phyloP scores from a whole-genome alignment of 2,329 filamentous ascomycete species.

The Scedosporium aurantiacum region DNA sequence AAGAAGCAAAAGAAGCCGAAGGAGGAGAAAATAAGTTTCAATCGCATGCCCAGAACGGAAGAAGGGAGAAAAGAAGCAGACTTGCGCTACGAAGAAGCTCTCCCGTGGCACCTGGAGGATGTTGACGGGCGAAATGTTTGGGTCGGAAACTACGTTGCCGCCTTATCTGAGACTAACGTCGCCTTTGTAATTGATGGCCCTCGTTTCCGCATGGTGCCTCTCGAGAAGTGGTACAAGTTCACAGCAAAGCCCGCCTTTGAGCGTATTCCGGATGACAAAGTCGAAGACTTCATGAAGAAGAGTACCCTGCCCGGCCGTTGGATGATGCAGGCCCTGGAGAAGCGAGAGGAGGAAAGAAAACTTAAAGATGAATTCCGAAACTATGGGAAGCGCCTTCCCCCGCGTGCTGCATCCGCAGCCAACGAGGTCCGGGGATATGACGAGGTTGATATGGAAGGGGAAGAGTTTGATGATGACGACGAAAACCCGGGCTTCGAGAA shows the following conservation, averaged over 20 bases:
- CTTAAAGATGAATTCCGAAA: conserved; percentile 42
- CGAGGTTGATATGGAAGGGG: conserved; percentile 53
- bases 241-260: conserved; percentile 67
- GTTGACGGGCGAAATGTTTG: conserved; percentile 92
- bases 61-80: conserved; percentile 65
- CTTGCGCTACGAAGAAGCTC: conserved; percentile 82
- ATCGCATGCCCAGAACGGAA: conserved; percentile 66
- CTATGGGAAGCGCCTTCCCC: neutral
- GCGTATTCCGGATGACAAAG: conserved; percentile 69
- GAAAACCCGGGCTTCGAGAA: conserved; percentile 64
- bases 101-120: conserved; percentile 95
- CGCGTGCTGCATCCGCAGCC: conserved; percentile 5
- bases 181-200: conserved; percentile 61
- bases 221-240: conserved; percentile 95
- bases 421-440: conserved; percentile 43
- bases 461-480: conserved; percentile 81
- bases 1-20: conserved; percentile 61
- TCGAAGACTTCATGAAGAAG: conserved; percentile 70
- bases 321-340: conserved; percentile 24
- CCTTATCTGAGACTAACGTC: conserved; percentile 75
- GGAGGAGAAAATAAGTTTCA: conserved; percentile 78
- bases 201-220: conserved; percentile 73
- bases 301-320: conserved; percentile 27
- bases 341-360: conserved; percentile 37
- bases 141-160: conserved; percentile 83